Percentiles rank a stretch among this genome's conserved stretches.
Evolutionary conservation across 257 asterid genomes (phyloP).

Genomic region (Anisodus acutangulus): DNA sequence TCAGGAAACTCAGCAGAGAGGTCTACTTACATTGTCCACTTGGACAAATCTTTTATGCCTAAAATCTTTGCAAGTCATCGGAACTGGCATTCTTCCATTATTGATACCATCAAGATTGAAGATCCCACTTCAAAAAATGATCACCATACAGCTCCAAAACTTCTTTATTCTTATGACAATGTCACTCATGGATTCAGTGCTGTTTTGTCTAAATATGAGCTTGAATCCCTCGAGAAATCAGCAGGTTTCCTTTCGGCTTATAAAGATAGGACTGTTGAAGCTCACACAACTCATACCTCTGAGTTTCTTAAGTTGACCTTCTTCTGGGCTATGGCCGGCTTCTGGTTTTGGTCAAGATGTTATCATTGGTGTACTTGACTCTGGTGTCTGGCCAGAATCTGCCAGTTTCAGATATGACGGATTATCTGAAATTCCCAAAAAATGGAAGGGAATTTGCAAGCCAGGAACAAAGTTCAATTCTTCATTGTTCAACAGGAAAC

Average conservation of each 20-base stretch:
- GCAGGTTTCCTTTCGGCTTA: constrained; percentile 35
- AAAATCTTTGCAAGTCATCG: constrained; percentile 30
- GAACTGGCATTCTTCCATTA: constrained; percentile 31
- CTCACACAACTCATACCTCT: constrained; percentile 35
- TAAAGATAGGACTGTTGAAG: constrained; percentile 24
- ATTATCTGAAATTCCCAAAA: constrained; percentile 29
- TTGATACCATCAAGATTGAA: constrained; percentile 1
- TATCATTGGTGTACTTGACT: constrained; percentile 33
- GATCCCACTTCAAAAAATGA: neutral
- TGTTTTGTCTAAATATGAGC: constrained; percentile 28
- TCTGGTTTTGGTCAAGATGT: constrained; percentile 34
- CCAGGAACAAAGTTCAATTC: constrained; percentile 35
- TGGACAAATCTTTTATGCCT: constrained; percentile 41
- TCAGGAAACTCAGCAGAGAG: constrained; percentile 20
- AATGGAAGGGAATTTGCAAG: constrained; percentile 41
- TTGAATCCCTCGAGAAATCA: neutral
- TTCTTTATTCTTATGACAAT: constrained; percentile 35
- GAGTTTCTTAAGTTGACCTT: constrained; percentile 38
- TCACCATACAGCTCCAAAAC: constrained; percentile 7
- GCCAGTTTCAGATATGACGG: constrained; percentile 33
- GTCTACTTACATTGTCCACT: constrained; percentile 38
- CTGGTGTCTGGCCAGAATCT: constrained; percentile 40
- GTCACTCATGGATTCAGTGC: constrained; percentile 38
- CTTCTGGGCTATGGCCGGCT: constrained; percentile 34
- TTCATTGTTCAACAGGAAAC: constrained; percentile 41